A percentile compares a stretch with the other conserved stretches of the same genome.
Conservation (phyloP, 2,329 filamentous ascomycete genomes). For the Hymenoscyphus linearis region DNA sequence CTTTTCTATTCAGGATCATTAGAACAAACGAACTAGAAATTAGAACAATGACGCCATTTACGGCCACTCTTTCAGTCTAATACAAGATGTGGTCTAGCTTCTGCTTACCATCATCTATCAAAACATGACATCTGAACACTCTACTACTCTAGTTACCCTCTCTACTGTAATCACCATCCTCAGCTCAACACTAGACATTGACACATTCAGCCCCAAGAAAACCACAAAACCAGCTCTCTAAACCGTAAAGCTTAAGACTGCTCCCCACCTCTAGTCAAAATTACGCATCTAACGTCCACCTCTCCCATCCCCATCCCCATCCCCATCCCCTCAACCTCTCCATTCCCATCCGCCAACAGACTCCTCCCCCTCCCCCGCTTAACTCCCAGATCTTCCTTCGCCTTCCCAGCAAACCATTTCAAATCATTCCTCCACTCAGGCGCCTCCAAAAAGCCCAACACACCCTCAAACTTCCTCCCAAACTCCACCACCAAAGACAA, state of each 20-base stretch:
- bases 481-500: slow-evolving; percentile 27
- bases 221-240: neutral
- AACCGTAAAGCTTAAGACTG: neutral
- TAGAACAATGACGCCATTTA: too few species aligned
- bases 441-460: slow-evolving; percentile 17
- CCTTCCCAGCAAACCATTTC: slow-evolving; percentile 20
- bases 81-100: too few species aligned
- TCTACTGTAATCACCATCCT: too few species aligned
- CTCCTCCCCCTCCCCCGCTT: neutral
- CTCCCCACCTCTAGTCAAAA: neutral
- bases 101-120: too few species aligned
- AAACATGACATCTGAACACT: too few species aligned
- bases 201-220: neutral
- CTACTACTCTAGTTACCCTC: too few species aligned
- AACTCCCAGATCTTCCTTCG: slow-evolving; percentile 6
- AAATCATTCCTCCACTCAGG: slow-evolving; percentile 26
- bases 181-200: neutral
- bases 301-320: neutral
- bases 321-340: neutral
- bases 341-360: neutral
- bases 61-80: too few species aligned
- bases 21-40: too few species aligned
- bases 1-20: too few species aligned
- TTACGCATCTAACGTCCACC: neutral
- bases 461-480: slow-evolving; percentile 19